Conservation (phyloP, 1,284 basidiomycete species). For the Apiotrichum gamsii region DNA sequence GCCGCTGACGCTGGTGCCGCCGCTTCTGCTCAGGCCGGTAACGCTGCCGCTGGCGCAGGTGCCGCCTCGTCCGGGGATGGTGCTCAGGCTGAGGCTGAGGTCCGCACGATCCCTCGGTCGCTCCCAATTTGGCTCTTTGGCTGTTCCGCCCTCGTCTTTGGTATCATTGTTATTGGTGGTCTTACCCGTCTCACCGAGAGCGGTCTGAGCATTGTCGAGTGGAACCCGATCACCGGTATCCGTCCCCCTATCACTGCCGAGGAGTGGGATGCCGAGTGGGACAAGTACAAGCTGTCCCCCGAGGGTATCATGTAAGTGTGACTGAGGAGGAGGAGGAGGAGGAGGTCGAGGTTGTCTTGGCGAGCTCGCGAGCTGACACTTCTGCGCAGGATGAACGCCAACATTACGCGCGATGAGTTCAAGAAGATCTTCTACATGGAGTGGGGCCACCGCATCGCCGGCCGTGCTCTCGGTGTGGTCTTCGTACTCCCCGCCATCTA, state of each 20-base stretch:
- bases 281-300: constrained; percentile 91
- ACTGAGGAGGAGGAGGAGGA: too few relatives aligned
- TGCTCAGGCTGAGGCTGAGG: constrained; percentile 51
- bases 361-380: background rate
- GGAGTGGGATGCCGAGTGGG: constrained; percentile 86
- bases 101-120: constrained; percentile 58
- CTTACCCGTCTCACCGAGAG: constrained; percentile 96
- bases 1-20: background rate
- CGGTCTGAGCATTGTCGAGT: constrained; percentile 95
- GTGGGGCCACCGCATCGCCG: constrained; percentile 92
- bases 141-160: constrained; percentile 78
- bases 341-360: background rate
- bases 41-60: background rate
- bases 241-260: constrained; percentile 69
- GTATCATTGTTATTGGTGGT: constrained; percentile 91
- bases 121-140: constrained; percentile 73
- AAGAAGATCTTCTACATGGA: constrained; percentile 99
- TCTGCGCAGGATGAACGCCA: constrained; percentile 83
- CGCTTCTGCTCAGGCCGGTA: background rate
- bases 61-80: background rate
- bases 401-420: constrained; percentile 82
- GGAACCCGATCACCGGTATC: constrained; percentile 87
- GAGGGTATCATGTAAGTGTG: constrained; percentile 82
- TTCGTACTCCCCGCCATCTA: constrained; percentile 76
- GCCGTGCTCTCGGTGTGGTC: constrained; percentile 73